Evolutionary conservation across 1,284 basidiomycete species (phyloP).

Genomic region (Ganoderma multipileum): DNA sequence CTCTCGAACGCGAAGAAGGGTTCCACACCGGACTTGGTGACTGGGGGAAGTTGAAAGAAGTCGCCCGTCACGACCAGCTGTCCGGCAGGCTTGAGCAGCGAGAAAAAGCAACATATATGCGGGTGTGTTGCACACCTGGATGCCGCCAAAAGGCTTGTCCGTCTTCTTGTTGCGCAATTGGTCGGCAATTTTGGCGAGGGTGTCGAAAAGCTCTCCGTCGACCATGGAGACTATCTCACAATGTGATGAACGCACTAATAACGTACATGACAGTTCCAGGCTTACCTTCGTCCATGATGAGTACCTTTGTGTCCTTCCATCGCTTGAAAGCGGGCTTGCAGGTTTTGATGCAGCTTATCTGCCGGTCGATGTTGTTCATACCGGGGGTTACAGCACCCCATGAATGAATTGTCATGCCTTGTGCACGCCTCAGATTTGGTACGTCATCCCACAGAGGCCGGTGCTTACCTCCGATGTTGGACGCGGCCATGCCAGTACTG

Average conservation of each 20-base stretch:
- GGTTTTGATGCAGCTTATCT: slow-evolving; percentile 46
- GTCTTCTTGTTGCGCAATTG: slow-evolving; percentile 59
- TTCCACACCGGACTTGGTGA: slow-evolving; percentile 58
- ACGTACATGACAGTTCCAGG: neutral
- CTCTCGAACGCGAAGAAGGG: slow-evolving; percentile 90
- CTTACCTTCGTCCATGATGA: slow-evolving; percentile 94
- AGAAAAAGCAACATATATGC: neutral
- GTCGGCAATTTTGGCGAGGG: slow-evolving; percentile 56
- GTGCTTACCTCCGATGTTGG: slow-evolving; percentile 69
- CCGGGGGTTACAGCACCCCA: slow-evolving; percentile 49
- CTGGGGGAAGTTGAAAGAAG: slow-evolving; percentile 97
- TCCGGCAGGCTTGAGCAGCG: neutral
- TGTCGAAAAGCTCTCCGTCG: slow-evolving; percentile 92
- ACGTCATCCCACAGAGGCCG: neutral
- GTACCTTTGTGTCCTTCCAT: slow-evolving; percentile 61
- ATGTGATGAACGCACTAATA: slow-evolving; percentile 10
- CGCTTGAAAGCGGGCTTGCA: slow-evolving; percentile 45
- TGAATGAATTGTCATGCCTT: slow-evolving; percentile 48
- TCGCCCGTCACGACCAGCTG: slow-evolving; percentile 92
- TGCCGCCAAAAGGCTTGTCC: slow-evolving; percentile 88
- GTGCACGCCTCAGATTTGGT: neutral
- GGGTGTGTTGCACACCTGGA: slow-evolving; percentile 68
- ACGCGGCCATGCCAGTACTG: slow-evolving; percentile 67
- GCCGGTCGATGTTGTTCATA: slow-evolving; percentile 43
- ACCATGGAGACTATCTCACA: slow-evolving; percentile 90